These are phyloP conservation scores for Strobilomyces dryophilus DNA, from an alignment of 768 basidiomycete species.

Conservation along the genomic window DNA sequence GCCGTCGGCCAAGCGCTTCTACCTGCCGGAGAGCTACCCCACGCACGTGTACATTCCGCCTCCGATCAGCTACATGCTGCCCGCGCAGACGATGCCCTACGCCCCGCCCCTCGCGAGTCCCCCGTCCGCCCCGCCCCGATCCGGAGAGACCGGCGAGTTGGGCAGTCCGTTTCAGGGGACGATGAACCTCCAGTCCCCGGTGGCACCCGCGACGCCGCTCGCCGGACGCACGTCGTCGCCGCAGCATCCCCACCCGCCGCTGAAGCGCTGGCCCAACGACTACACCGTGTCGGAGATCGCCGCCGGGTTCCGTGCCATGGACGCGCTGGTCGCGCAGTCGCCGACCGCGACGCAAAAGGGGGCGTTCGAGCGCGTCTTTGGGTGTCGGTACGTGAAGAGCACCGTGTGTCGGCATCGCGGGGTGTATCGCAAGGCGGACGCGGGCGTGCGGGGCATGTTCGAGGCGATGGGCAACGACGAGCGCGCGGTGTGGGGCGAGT, in stretches of 20 bases:
- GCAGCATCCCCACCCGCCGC: constrained; percentile 56
- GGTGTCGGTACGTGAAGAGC: constrained; percentile 67
- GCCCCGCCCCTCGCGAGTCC: constrained; percentile 19
- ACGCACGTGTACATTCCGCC: constrained; percentile 29
- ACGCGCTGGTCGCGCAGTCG: constrained; percentile 30
- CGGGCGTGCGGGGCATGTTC: constrained; percentile 44
- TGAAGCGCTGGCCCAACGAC: constrained; percentile 76
- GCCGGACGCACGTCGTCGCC: constrained; percentile 34
- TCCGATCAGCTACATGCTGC: constrained; percentile 26
- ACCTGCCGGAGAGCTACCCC: constrained; percentile 25
- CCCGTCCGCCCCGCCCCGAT: constrained; percentile 10
- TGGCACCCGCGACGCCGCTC: constrained; percentile 15
- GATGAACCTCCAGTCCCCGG: constrained; percentile 19
- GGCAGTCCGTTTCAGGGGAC: constrained; percentile 13
- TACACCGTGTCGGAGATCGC: constrained; percentile 67
- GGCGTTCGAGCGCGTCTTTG: constrained; percentile 69
- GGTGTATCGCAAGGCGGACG: constrained; percentile 57
- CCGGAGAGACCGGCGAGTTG: constrained; percentile 18
- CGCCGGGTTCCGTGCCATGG: constrained; percentile 52
- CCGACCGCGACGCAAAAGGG: constrained; percentile 55
- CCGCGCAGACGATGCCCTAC: constrained; percentile 27
- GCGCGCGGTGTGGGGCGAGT: constrained; percentile 64
- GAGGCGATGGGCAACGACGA: constrained; percentile 52
- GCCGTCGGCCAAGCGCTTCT: constrained; percentile 28
- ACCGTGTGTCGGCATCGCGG: constrained; percentile 71